Base-by-base conservation (phyloP, 2,329 filamentous ascomycete genomes). In the Fusarium citri region DNA sequence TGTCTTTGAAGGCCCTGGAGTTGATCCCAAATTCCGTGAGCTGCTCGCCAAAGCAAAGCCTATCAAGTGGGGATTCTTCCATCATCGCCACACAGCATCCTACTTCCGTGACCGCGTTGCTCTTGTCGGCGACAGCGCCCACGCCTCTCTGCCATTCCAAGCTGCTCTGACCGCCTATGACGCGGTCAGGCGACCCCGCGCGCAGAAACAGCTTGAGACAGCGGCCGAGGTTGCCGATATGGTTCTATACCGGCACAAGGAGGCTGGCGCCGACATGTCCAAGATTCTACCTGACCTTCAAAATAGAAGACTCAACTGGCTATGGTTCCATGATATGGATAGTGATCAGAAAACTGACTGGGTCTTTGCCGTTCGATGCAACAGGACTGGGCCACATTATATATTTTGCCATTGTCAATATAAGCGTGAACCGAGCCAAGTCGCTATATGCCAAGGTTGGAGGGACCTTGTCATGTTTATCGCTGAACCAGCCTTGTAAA, bases 1-100 rank as follows among this genome's bases (percentile, higher is more conserved):
- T 4, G 42, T 48, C 22, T 55, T 55, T 4, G 18, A 55, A 4
- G 28, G 10, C 16, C 28, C 53, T 8, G 14, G 53, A 6, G 4
- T 55, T 5, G 53, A 48, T 3, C 14, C 30, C 14, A 28, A 16
- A 6, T 55, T 55, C 18, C 28, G 18, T 4, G 1, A 48, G 7
- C 53, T 48, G 1, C 53, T 55, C 4, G 22, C 28, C 14, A 55
- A 55, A 6, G 53, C 14, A 2, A 55, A 55, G 5, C 22, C 53
- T 6, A 5, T 55, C 14, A 55, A 55, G 8, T 55, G 28, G 53
- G 53, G 53, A 6, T 28, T 55, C 22, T 55, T 55, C 22, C 53
- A 55, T 9, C 53, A 55, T 8, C 16, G 18, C 4, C 22, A 20
- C 5, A 55, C 53, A 22, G 14, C 42, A 9, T 26, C 53, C 6